Conservation (phyloP, 1,284 basidiomycete species). For the Microbotryum violaceum region DNA sequence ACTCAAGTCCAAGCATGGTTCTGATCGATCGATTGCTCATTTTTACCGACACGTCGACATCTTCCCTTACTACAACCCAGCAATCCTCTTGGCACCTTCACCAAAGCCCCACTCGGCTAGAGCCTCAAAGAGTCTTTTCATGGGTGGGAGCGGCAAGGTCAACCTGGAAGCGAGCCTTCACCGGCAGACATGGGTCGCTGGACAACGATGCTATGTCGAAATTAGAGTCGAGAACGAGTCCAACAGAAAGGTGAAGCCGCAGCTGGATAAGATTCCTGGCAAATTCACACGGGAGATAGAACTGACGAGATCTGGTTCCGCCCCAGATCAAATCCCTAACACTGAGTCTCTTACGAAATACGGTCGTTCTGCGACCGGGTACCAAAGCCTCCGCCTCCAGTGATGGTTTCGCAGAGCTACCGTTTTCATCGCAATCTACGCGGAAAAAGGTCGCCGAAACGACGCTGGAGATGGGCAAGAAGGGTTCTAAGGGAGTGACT, state of each 20-base stretch:
- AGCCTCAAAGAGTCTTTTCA: constrained; percentile 54
- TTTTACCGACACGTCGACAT: constrained; percentile 81
- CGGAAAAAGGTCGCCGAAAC: constrained; percentile 60
- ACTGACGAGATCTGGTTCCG: not conserved
- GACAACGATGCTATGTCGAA: constrained; percentile 69
- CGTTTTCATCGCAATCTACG: constrained; percentile 54
- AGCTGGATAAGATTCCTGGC: constrained; percentile 6
- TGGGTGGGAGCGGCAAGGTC: constrained; percentile 59
- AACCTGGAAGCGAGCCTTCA: constrained; percentile 64
- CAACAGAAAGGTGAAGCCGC: constrained; percentile 50
- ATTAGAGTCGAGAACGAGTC: constrained; percentile 66
- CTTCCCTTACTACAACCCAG: constrained; percentile 69
- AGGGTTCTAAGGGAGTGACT: constrained; percentile 60
- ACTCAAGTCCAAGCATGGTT: constrained; percentile 60
- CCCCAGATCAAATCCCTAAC: constrained; percentile 56
- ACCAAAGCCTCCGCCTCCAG: constrained; percentile 44
- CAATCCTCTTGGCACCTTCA: constrained; percentile 56
- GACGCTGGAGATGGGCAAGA: constrained; percentile 58
- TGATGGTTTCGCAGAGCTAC: constrained; percentile 39
- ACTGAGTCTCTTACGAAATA: constrained; percentile 63
- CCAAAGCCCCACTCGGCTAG: constrained; percentile 56
- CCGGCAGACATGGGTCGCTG: constrained; percentile 74
- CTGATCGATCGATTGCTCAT: constrained; percentile 71
- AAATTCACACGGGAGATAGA: not conserved
- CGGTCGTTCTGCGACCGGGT: constrained; percentile 54